Evolutionary conservation across 176 grass and related monocot species (phyloP).

Genomic region (Ensete ventricosum): DNA sequence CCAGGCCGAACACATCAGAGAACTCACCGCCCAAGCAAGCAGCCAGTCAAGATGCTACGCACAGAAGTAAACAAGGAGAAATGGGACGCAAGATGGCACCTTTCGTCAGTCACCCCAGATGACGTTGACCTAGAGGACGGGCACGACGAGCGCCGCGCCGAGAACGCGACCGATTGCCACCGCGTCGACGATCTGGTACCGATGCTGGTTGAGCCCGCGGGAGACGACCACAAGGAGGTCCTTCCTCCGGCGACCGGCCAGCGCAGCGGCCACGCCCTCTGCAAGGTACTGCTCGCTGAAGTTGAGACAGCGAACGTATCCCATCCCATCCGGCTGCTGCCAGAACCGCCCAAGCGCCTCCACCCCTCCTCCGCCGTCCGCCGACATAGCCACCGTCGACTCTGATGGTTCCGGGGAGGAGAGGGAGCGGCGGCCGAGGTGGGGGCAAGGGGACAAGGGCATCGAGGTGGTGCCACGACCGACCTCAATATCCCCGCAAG

Average conservation of each 20-base stretch:
- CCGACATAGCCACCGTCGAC: background rate
- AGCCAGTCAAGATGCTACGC: background rate
- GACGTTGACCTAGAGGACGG: slow-evolving; percentile 39
- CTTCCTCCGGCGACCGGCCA: slow-evolving; percentile 1
- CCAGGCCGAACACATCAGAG: slow-evolving; percentile 35
- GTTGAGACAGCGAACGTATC: slow-evolving; percentile 26
- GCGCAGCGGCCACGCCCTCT: background rate
- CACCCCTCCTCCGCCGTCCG: background rate
- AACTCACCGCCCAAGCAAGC: slow-evolving; percentile 22
- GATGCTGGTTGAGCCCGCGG: slow-evolving; percentile 42
- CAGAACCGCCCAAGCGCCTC: slow-evolving; percentile 15
- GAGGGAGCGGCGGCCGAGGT: background rate
- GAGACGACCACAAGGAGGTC: slow-evolving; percentile 33
- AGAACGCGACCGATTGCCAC: slow-evolving; percentile 43
- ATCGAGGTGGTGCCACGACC: slow-evolving; percentile 20
- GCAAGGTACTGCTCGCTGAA: slow-evolving; percentile 29
- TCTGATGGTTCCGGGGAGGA: background rate
- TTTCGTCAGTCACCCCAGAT: slow-evolving; percentile 39
- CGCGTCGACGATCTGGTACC: slow-evolving; percentile 44
- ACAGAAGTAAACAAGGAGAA: too few species aligned
- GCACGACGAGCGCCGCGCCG: slow-evolving; percentile 40
- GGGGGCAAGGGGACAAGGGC: slow-evolving; percentile 20
- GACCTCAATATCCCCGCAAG: slow-evolving; percentile 21
- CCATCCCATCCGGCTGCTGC: slow-evolving; percentile 35
- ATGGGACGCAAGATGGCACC: slow-evolving; percentile 11